These are phyloP conservation scores for Boletus speciosus DNA, from an alignment of 768 basidiomycete genomes.

Conservation along the genomic window DNA sequence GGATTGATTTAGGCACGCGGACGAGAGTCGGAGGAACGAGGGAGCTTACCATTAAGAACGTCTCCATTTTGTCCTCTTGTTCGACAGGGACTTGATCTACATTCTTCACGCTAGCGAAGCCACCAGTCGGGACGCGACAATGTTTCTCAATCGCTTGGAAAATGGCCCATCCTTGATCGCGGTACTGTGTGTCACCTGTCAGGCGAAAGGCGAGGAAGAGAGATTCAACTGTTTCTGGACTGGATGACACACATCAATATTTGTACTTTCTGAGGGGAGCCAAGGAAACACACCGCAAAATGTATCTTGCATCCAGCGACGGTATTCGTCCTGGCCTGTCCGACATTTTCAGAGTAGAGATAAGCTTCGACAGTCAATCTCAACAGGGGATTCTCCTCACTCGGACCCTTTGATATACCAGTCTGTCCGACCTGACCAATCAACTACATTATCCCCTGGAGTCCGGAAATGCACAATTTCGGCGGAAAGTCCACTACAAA, in stretches of 20 bases:
- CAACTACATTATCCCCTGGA: slow-evolving; percentile 51
- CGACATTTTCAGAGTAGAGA: not conserved
- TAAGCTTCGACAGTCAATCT: not conserved
- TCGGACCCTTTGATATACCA: slow-evolving; percentile 90
- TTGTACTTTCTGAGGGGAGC: not conserved
- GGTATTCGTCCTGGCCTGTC: slow-evolving; percentile 24
- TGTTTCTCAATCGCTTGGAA: slow-evolving; percentile 87
- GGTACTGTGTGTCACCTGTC: slow-evolving; percentile 78
- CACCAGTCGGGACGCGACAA: slow-evolving; percentile 72
- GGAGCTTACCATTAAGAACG: slow-evolving; percentile 76
- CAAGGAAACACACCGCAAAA: slow-evolving; percentile 60
- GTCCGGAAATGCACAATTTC: slow-evolving; percentile 87
- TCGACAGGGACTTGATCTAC: slow-evolving; percentile 72
- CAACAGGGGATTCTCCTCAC: slow-evolving; percentile 34
- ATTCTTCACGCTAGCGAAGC: slow-evolving; percentile 80
- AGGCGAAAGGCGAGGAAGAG: slow-evolving; percentile 90
- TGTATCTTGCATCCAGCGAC: slow-evolving; percentile 86
- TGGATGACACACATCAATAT: slow-evolving; percentile 23
- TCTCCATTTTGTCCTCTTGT: slow-evolving; percentile 91
- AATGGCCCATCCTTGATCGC: slow-evolving; percentile 83
- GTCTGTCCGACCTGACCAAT: slow-evolving; percentile 44
- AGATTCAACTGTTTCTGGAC: slow-evolving; percentile 93
- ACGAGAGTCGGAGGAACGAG: not conserved
- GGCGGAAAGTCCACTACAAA: slow-evolving; percentile 71
- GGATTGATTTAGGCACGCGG: not conserved